phyloP scores from a whole-genome alignment of 1,284 basidiomycete genomes.

The Ganoderma multipileum region DNA sequence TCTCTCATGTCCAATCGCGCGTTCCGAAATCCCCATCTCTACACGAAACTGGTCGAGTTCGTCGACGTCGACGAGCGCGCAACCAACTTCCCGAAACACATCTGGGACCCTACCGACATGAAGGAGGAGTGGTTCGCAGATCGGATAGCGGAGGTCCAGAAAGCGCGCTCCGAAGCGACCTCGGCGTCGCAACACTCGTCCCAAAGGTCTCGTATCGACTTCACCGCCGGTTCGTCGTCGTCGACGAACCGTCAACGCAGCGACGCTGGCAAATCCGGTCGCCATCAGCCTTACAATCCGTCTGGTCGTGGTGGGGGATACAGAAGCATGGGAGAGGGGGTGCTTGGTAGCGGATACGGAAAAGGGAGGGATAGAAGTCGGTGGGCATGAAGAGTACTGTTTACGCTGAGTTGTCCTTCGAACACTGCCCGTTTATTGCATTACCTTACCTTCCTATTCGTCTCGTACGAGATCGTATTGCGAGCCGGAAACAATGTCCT shows the following conservation, averaged over 20 bases:
- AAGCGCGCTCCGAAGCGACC: slow-evolving; percentile 63
- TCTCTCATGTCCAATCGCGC: slow-evolving; percentile 88
- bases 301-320: slow-evolving; percentile 10
- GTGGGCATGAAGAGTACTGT: slow-evolving; percentile 24
- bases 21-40: slow-evolving; percentile 95
- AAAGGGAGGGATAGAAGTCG: slow-evolving; percentile 28
- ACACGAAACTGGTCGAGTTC: slow-evolving; percentile 91
- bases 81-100: slow-evolving; percentile 75
- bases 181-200: slow-evolving; percentile 53
- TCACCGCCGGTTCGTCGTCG: slow-evolving; percentile 41
- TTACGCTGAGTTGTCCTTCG: slow-evolving; percentile 1
- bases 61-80: slow-evolving; percentile 88
- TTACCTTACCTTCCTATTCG: neutral
- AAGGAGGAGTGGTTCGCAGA: slow-evolving; percentile 73
- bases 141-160: slow-evolving; percentile 61
- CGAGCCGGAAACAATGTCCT: neutral
- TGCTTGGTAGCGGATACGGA: slow-evolving; percentile 30
- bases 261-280: slow-evolving; percentile 10
- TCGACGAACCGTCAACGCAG: slow-evolving; percentile 14
- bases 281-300: slow-evolving; percentile 26
- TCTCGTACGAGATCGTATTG: neutral
- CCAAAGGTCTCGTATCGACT: slow-evolving; percentile 66
- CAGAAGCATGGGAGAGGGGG: slow-evolving; percentile 14
- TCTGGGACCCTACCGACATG: slow-evolving; percentile 76
- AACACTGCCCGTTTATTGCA: neutral